Percentiles rank a stretch among this genome's conserved stretches.
Evolutionary conservation across 2,329 filamentous ascomycete genomes (phyloP).

Genomic region (Aspergillus versicolor): DNA sequence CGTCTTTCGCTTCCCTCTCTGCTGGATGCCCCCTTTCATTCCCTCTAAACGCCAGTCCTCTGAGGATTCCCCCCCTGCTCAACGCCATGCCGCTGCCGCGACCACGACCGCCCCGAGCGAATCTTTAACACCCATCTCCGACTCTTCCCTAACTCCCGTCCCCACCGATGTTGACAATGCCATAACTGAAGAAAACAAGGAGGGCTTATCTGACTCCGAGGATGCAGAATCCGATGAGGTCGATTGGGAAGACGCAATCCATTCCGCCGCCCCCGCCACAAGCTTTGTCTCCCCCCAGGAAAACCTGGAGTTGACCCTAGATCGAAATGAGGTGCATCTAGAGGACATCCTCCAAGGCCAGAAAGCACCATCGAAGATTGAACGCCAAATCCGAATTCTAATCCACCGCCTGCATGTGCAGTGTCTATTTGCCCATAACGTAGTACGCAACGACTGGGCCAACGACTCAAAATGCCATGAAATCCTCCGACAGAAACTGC

Average conservation of each 20-base stretch:
- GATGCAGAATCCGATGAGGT: conserved; percentile 58
- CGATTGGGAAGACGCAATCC: conserved; percentile 59
- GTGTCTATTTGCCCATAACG: conserved; percentile 84
- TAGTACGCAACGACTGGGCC: conserved; percentile 78
- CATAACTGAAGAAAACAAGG: conserved; percentile 35
- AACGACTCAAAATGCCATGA: conserved; percentile 74
- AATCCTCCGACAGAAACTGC: conserved; percentile 71
- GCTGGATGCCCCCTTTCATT: conserved; percentile 48
- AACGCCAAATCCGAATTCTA: conserved; percentile 71
- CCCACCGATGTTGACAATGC: conserved; percentile 29
- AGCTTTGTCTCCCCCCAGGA: conserved; percentile 56
- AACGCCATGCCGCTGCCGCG: conserved; percentile 33
- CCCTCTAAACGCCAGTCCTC: conserved; percentile 43
- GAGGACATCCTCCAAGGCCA: conserved; percentile 64
- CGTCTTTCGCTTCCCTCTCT: conserved; percentile 4
- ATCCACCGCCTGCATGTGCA: conserved; percentile 91
- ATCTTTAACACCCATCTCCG: conserved; percentile 26
- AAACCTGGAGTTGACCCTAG: conserved; percentile 72
- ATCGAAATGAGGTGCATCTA: conserved; percentile 54
- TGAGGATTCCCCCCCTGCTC: conserved; percentile 34
- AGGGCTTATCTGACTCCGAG: conserved; percentile 43
- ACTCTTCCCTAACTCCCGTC: conserved; percentile 39
- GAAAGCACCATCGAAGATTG: conserved; percentile 82
- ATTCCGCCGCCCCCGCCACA: conserved; percentile 30
- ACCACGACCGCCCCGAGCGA: conserved; percentile 18